Conservation (phyloP, 495 filamentous ascomycete species). For the Tuber calosporum region DNA sequence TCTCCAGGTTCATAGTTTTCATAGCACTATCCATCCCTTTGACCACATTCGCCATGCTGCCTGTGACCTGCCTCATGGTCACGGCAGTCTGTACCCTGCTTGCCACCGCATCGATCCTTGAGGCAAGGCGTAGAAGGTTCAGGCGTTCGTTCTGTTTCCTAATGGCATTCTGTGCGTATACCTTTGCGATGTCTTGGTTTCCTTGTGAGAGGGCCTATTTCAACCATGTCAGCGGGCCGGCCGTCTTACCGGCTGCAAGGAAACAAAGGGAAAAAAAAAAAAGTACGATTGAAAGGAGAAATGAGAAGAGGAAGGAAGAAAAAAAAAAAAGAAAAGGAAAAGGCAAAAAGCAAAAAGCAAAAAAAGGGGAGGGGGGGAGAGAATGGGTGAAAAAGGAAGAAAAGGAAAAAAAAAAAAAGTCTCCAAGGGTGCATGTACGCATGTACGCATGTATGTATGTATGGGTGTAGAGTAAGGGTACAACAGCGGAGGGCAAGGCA, state of each 20-base stretch:
- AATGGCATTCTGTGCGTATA: conserved; percentile 77
- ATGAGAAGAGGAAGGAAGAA: neutral
- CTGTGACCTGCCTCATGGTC: conserved; percentile 59
- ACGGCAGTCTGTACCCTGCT: conserved; percentile 59
- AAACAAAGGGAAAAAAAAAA: neutral
- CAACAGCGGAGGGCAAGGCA: neutral
- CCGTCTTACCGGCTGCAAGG: neutral
- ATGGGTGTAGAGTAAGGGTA: neutral
- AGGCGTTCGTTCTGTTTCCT: conserved; percentile 66
- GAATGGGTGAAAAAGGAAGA: neutral
- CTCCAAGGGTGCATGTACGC: conserved; percentile 1
- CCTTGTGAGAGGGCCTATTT: conserved; percentile 54
- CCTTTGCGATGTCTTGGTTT: conserved; percentile 69
- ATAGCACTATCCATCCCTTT: conserved; percentile 60
- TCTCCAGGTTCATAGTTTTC: conserved; percentile 65
- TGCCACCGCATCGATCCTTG: conserved; percentile 57
- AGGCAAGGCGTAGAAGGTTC: conserved; percentile 55
- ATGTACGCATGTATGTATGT: conserved; percentile 3
- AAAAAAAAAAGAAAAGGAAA: neutral
- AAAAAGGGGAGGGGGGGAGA: too few species aligned
- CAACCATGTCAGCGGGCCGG: conserved; percentile 3
- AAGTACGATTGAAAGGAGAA: neutral
- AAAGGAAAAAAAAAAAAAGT: neutral
- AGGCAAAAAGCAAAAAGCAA: neutral
- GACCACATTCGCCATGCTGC: conserved; percentile 58